Percentiles rank a stretch among this genome's conserved stretches.
phyloP scores from a whole-genome alignment of 2,329 filamentous ascomycete genomes.

The Periconia digitata region DNA sequence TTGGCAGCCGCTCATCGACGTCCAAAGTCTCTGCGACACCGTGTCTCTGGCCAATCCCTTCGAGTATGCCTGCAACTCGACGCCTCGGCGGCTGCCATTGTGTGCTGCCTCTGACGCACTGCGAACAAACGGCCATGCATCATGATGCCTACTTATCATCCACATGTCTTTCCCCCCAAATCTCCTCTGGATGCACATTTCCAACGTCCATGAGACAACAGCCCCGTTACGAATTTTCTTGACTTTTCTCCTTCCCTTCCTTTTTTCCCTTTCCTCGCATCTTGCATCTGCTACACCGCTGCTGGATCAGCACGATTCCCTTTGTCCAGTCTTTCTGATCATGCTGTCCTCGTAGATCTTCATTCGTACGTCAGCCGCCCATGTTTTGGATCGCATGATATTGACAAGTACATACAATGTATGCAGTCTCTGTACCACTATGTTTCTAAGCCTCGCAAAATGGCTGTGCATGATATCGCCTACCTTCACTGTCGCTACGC shows the following conservation, averaged over 20 bases:
- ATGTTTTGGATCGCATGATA: conserved; percentile 6
- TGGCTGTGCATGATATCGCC: conserved; percentile 41
- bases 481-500: conserved; percentile 36
- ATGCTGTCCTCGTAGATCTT: conserved; percentile 35
- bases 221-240: conserved; percentile 41
- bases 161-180: conserved; percentile 30
- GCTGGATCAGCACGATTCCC: conserved; percentile 38
- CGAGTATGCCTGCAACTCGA: conserved; percentile 24
- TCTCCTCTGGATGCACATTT: conserved; percentile 28
- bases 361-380: conserved; percentile 28
- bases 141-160: conserved; percentile 38
- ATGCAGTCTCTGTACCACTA: conserved; percentile 40
- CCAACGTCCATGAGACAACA: conserved; percentile 36
- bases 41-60: conserved; percentile 27
- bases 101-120: conserved; percentile 31
- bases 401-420: conserved; percentile 34
- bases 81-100: conserved; percentile 42
- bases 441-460: conserved; percentile 41
- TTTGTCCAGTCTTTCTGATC: conserved; percentile 21
- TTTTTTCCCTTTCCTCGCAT: too few relatives aligned
- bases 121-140: conserved; percentile 27
- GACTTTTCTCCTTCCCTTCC: conserved; percentile 40
- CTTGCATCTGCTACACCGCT: too few relatives aligned
- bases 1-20: conserved; percentile 23
- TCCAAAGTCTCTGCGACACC: conserved; percentile 35